Conservation (phyloP, 331 rosid species). For the Acacia concinna region DNA sequence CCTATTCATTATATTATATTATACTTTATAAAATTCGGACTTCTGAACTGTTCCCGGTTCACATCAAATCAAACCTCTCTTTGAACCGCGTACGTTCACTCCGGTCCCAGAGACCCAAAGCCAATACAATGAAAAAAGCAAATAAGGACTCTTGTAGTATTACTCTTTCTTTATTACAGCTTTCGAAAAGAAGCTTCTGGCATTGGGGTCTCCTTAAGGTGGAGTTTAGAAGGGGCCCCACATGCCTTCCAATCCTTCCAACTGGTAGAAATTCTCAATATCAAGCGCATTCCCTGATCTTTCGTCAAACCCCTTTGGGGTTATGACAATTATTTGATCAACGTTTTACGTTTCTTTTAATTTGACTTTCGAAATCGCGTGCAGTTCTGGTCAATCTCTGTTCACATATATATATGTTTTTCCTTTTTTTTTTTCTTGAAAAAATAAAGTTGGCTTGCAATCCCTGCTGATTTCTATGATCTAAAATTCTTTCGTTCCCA, state of each 20-base stretch:
- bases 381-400: constrained; percentile 28
- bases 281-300: not conserved
- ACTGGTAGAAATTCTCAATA: not conserved
- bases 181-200: constrained; percentile 33
- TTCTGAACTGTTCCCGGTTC: constrained; percentile 14
- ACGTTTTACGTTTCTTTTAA: constrained; percentile 14
- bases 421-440: not conserved
- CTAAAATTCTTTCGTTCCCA: constrained; percentile 29
- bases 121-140: not conserved
- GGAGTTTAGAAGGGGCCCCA: constrained; percentile 42
- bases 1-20: not conserved
- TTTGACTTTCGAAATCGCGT: constrained; percentile 70
- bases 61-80: not conserved
- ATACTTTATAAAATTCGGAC: constrained; percentile 29
- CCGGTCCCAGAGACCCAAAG: no score
- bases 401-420: not conserved
- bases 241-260: constrained; percentile 24
- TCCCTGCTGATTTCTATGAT: constrained; percentile 43
- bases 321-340: constrained; percentile 23
- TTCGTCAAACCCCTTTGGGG: constrained; percentile 32
- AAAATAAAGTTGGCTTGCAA: constrained; percentile 3
- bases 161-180: not conserved
- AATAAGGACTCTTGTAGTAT: not conserved
- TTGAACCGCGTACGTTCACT: not conserved
- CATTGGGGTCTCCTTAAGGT: constrained; percentile 33